Evolutionary conservation across 768 basidiomycete species (phyloP), one percentile per base, ranked within the genome.

Genomic region (Mycena pura): DNA sequence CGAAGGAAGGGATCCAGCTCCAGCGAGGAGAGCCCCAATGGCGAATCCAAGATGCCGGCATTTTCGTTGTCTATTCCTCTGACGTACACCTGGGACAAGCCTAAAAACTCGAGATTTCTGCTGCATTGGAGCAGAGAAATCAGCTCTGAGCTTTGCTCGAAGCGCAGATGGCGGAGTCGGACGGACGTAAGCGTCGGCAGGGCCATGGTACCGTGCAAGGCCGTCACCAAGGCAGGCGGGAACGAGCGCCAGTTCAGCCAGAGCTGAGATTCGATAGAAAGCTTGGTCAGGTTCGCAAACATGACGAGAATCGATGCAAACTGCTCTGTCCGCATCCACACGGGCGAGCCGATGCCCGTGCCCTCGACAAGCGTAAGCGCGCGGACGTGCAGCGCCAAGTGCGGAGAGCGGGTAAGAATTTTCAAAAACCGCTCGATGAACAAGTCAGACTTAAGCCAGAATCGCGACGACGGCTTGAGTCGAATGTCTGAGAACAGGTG

Each of bases 301-400:
- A 29, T 50, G 8, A 21, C 9, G 40, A 64, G 41, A 39, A 60
- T 38, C 24, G 22, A 3, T 10, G 63, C 41, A 4, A 60, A 44
- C 5, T 11, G 19, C 28, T 45, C 57, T n/a, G 22, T 19, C 6
- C 31, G 40, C 34, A 64, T 55, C 57, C 57, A 64, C 8, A 22
- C 25, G 1, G 29, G 1, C 5, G 27, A 39, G 22, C 29, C 51
- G 25, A 27, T 7, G 5, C 63, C 63, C 8, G 25, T 34, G 14
- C 41, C 50, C 38, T 55, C 38, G 13, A 59, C 27, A 36, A 64
- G 41, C 5, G 38, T 27, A 10, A 60, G 24, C 3, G 51, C 24
- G 15, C 39, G 63, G 14, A 64, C 63, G 13, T 55, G 14, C 17
- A 43, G 40, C n/a, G 63, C 63, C 17, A 64, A 24, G 36, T 60